phyloP scores from a whole-genome alignment of 1,284 basidiomycete species.

The Trichosporon sp. region DNA sequence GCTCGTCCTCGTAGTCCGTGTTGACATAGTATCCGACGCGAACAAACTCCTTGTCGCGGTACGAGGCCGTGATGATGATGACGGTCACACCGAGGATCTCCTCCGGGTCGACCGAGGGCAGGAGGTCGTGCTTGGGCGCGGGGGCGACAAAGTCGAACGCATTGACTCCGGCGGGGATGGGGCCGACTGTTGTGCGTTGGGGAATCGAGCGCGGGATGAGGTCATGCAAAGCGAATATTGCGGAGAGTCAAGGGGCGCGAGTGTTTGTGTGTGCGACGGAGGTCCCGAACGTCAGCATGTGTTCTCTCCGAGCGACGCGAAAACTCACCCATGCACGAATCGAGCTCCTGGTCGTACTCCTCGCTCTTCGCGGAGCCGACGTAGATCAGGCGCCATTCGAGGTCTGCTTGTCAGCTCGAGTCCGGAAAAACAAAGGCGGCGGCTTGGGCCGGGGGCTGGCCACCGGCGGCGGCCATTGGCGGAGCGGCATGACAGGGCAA shows the following conservation, averaged over 20 bases:
- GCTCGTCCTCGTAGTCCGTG: constrained; percentile 93
- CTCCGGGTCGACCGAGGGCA: constrained; percentile 59
- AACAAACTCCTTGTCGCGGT: constrained; percentile 95
- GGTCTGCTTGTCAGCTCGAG: constrained; percentile 57
- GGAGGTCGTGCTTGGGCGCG: constrained; percentile 67
- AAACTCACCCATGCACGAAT: constrained; percentile 71
- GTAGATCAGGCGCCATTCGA: constrained; percentile 97
- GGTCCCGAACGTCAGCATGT: not conserved
- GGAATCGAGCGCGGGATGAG: not conserved
- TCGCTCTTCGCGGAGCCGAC: constrained; percentile 90
- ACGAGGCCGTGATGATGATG: constrained; percentile 85
- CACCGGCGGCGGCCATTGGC: not conserved
- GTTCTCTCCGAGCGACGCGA: not conserved
- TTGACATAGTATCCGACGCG: constrained; percentile 99
- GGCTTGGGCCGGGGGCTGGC: not conserved
- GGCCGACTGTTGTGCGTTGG: constrained; percentile 60
- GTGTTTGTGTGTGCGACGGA: not conserved
- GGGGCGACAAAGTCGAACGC: constrained; percentile 89
- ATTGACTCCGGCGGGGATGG: constrained; percentile 85
- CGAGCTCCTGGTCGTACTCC: constrained; percentile 90
- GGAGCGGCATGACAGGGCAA: not conserved
- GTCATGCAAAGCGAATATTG: not conserved
- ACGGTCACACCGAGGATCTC: constrained; percentile 72
- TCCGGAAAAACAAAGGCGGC: not conserved
- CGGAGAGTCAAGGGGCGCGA: not conserved